phyloP scores from a whole-genome alignment of 257 asterid species.

The Datura wrightii region DNA sequence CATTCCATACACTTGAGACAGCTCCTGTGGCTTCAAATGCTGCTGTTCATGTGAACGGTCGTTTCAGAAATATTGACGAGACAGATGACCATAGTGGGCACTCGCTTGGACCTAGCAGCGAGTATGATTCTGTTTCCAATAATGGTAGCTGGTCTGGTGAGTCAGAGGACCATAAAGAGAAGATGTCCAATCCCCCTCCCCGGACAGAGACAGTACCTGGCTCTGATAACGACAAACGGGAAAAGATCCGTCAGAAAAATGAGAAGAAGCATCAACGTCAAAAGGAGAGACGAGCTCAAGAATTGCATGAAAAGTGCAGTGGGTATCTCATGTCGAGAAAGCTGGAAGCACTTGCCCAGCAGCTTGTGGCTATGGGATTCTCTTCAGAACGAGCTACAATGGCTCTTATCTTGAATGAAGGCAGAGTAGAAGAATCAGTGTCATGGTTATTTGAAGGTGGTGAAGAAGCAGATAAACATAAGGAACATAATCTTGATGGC shows the following conservation, averaged over 20 bases:
- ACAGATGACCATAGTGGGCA: conserved; percentile 74
- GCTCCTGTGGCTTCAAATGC: conserved; percentile 61
- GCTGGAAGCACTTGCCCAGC: conserved; percentile 80
- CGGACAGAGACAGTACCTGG: conserved; percentile 64
- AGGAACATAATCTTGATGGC: conserved; percentile 60
- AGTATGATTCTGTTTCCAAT: conserved; percentile 84
- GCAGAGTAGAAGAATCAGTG: conserved; percentile 91
- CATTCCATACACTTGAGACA: conserved; percentile 77
- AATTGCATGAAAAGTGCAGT: conserved; percentile 73
- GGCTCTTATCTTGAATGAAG: conserved; percentile 97
- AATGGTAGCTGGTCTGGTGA: conserved; percentile 99
- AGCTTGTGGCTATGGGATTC: conserved; percentile 97
- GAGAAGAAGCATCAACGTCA: conserved; percentile 86
- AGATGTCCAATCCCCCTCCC: conserved; percentile 41
- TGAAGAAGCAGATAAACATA: conserved; percentile 64
- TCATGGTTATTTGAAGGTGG: conserved; percentile 76
- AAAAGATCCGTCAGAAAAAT: conserved; percentile 78
- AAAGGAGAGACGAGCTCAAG: conserved; percentile 85
- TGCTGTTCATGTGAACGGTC: conserved; percentile 70
- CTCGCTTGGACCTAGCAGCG: conserved; percentile 56
- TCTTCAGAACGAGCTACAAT: conserved; percentile 87
- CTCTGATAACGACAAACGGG: conserved; percentile 75
- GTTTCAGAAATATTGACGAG: conserved; percentile 88
- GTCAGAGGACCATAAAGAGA: conserved; percentile 83
- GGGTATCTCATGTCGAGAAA: conserved; percentile 85